Evolutionary conservation across 768 basidiomycete genomes (phyloP).

Genomic region (Chlorophyllum brunneum): DNA sequence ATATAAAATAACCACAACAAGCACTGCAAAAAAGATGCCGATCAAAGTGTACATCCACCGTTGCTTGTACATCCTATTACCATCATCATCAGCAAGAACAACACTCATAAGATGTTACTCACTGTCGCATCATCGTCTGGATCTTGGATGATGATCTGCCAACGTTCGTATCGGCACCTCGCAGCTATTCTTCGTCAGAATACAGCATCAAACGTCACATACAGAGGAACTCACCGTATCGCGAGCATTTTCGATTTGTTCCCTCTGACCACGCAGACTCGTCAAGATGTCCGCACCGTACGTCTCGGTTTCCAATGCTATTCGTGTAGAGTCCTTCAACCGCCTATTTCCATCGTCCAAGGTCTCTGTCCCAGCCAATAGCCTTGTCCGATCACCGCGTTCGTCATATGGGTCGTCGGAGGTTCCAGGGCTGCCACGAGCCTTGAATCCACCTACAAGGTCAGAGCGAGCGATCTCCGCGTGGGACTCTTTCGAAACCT

Average conservation of each 20-base stretch:
- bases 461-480: conserved; percentile 64
- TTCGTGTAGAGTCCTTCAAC: conserved; percentile 72
- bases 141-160: conserved; percentile 86
- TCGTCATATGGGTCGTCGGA: conserved; percentile 75
- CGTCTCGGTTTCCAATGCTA: conserved; percentile 92
- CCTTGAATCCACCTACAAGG: conserved; percentile 35
- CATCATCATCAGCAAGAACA: not conserved
- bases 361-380: conserved; percentile 68
- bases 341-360: conserved; percentile 74
- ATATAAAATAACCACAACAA: conserved; percentile 74
- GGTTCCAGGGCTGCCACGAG: conserved; percentile 11
- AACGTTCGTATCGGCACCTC: conserved; percentile 77
- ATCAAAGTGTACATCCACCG: conserved; percentile 75
- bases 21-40: conserved; percentile 69
- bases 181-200: conserved; percentile 44
- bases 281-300: conserved; percentile 86
- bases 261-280: conserved; percentile 76
- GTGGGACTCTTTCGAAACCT: conserved; percentile 69
- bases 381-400: conserved; percentile 61
- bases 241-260: conserved; percentile 85
- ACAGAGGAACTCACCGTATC: conserved; percentile 57
- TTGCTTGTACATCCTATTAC: conserved; percentile 84
- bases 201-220: not conserved
- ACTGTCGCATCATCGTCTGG: conserved; percentile 92
- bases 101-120: conserved; percentile 1